These are phyloP conservation scores for Pyricularia sp. DNA, from an alignment of 2,329 filamentous ascomycete genomes.

Conservation along the genomic window DNA sequence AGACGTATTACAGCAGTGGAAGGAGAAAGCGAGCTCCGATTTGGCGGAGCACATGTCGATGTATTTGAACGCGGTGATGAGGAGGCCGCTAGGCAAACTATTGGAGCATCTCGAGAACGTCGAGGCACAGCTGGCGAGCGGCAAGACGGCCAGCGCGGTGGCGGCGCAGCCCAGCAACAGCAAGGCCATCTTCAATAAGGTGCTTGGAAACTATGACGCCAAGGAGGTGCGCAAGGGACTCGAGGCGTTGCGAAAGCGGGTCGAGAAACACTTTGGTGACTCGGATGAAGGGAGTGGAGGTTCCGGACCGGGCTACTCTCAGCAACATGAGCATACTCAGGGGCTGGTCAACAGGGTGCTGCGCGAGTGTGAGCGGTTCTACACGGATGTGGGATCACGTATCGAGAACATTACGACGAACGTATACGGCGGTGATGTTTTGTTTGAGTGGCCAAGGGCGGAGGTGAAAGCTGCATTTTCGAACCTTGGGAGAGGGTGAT, in stretches of 20 bases:
- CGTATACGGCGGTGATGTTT: conserved; percentile 54
- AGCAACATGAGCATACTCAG: conserved; percentile 31
- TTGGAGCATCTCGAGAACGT: conserved; percentile 88
- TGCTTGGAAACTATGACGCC: conserved; percentile 68
- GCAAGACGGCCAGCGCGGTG: conserved; percentile 53
- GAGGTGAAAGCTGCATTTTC: conserved; percentile 53
- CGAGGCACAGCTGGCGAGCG: conserved; percentile 58
- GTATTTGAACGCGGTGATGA: conserved; percentile 82
- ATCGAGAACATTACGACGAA: conserved; percentile 51
- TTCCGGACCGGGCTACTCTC: background rate
- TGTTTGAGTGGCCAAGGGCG: conserved; percentile 56
- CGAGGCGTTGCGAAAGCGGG: conserved; percentile 77
- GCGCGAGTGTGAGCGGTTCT: conserved; percentile 53
- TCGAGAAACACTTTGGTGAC: conserved; percentile 96
- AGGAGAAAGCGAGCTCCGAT: conserved; percentile 65
- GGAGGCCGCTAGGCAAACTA: conserved; percentile 79
- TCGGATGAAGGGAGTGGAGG: conserved; percentile 49
- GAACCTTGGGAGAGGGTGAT: conserved; percentile 8
- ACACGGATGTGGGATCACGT: conserved; percentile 50
- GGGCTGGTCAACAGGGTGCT: conserved; percentile 49
- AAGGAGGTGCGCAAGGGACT: conserved; percentile 87
- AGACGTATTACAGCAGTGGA: conserved; percentile 75
- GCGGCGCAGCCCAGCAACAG: conserved; percentile 76
- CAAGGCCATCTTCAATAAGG: conserved; percentile 75
- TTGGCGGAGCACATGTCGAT: conserved; percentile 78